Evolutionary conservation across 345 rosid species (phyloP).

Genomic region (Arabidopsis arenosa): DNA sequence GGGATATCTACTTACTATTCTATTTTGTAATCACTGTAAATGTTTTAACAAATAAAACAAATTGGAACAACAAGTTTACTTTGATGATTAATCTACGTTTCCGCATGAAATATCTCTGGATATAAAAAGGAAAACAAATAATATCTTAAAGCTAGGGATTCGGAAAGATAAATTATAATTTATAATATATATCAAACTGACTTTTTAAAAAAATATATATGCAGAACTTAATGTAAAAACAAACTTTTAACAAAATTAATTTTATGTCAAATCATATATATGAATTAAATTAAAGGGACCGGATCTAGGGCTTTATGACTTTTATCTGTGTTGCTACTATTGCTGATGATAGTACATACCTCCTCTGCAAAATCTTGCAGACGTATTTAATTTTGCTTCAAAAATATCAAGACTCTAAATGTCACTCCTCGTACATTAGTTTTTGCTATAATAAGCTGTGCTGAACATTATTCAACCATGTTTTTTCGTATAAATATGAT

Average conservation of each 20-base stretch:
- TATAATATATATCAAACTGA: neutral
- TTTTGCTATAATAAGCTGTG: slow-evolving; percentile 30
- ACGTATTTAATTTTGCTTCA: slow-evolving; percentile 39
- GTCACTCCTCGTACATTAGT: slow-evolving; percentile 44
- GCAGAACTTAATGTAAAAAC: neutral
- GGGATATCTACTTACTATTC: too few relatives aligned
- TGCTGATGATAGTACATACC: slow-evolving; percentile 42
- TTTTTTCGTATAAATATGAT: neutral
- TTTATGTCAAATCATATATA: slow-evolving; percentile 30
- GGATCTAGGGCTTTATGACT: slow-evolving; percentile 48
- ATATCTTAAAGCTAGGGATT: neutral
- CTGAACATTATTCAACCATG: slow-evolving; percentile 16
- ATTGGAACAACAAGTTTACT: neutral
- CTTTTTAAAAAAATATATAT: neutral
- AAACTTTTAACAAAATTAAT: neutral
- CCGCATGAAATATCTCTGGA: neutral
- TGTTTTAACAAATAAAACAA: neutral
- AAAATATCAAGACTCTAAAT: slow-evolving; percentile 34
- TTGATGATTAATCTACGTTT: neutral
- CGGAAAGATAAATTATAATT: neutral
- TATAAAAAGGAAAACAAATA: neutral
- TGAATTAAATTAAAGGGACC: slow-evolving; percentile 25
- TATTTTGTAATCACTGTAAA: neutral
- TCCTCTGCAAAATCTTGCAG: slow-evolving; percentile 46
- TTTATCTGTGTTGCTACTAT: slow-evolving; percentile 39